Conservation (phyloP, 306 rosid genomes). For the Cucumis cinereus region DNA sequence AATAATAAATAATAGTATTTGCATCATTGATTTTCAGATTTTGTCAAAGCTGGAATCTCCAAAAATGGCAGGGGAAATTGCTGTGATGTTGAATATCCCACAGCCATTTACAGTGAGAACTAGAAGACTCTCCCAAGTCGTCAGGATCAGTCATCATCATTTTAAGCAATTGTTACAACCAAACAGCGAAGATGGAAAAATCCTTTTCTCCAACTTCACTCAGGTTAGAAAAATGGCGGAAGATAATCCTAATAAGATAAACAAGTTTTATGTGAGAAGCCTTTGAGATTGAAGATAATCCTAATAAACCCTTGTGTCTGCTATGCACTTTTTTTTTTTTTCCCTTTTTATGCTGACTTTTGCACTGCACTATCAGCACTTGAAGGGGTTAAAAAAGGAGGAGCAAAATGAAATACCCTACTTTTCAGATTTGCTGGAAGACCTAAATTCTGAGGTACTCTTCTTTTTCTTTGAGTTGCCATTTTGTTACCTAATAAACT, state of each 20-base stretch:
- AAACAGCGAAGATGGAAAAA: conserved; percentile 47
- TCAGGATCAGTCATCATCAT: conserved; percentile 51
- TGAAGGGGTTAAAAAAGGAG: conserved; percentile 37
- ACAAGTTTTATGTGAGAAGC: background rate
- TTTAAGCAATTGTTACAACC: conserved; percentile 74
- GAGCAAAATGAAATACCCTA: conserved; percentile 46
- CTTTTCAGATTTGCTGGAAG: conserved; percentile 43
- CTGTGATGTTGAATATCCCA: conserved; percentile 59
- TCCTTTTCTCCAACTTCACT: conserved; percentile 43
- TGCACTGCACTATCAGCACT: conserved; percentile 33
- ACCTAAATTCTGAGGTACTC: conserved; percentile 39
- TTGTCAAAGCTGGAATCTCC: conserved; percentile 52
- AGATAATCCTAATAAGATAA: background rate
- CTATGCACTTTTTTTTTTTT: background rate
- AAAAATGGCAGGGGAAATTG: conserved; percentile 69
- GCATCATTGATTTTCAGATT: conserved; percentile 29
- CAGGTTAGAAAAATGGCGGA: conserved; percentile 33
- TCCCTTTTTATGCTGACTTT: conserved; percentile 14
- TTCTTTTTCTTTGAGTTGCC: background rate
- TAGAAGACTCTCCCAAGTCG: conserved; percentile 61
- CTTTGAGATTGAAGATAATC: background rate
- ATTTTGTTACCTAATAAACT: background rate
- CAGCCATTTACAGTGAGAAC: conserved; percentile 84
- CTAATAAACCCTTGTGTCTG: background rate
- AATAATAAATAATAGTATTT: background rate